These are phyloP conservation scores for Schizochytrium sp. DNA, from an alignment of 108 stramenopile species.

Conservation along the genomic window DNA sequence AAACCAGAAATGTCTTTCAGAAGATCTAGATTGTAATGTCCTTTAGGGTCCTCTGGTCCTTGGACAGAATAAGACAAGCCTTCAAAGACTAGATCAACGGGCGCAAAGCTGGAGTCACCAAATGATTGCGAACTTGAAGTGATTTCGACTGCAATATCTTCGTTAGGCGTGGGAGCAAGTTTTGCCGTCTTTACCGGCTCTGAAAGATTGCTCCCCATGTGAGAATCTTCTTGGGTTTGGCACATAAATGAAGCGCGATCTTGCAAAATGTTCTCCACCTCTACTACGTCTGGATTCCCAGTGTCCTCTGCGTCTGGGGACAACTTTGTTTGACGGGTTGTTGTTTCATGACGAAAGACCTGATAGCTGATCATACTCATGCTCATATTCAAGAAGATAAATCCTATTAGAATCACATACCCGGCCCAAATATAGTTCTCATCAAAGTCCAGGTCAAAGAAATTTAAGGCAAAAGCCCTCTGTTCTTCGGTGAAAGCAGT, in stretches of 20 bases:
- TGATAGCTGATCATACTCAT: background rate
- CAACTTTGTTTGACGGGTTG: background rate
- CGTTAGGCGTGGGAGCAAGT: background rate
- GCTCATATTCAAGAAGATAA: background rate
- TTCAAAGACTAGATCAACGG: conserved; percentile 13
- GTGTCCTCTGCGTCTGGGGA: background rate
- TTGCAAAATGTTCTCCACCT: background rate
- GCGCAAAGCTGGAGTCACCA: background rate
- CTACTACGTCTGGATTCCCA: background rate
- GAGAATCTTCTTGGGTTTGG: too few species aligned
- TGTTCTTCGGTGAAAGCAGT: background rate
- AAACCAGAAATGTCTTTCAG: conserved; percentile 57
- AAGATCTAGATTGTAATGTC: conserved; percentile 14
- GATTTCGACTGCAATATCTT: background rate
- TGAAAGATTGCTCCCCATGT: background rate
- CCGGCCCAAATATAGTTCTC: conserved; percentile 19
- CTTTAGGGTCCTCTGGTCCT: background rate
- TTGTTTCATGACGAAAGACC: background rate
- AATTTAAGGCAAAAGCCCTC: background rate
- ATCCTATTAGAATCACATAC: background rate
- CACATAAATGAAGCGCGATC: background rate
- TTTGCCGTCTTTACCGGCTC: background rate
- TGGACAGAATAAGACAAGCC: conserved; percentile 53
- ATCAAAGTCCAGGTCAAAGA: background rate
- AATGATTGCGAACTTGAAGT: too few species aligned